phyloP scores from a whole-genome alignment of 176 grass and related monocot species.

The Avena atlantica region DNA sequence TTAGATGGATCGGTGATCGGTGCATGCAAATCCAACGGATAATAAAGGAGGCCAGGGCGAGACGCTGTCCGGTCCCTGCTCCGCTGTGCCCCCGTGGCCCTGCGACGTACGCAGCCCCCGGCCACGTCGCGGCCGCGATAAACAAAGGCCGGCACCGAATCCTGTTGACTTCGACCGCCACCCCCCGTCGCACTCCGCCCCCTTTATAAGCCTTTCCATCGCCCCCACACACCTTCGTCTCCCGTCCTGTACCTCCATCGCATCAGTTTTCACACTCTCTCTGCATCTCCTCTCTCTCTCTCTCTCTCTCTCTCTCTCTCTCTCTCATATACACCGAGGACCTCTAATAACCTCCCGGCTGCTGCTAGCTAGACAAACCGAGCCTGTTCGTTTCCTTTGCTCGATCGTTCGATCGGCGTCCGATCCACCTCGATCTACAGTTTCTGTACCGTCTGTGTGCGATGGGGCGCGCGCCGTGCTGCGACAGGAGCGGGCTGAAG shows the following conservation, averaged over 20 bases:
- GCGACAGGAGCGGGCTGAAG: conserved; percentile 87
- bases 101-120: neutral
- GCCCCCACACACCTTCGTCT: conserved; percentile 36
- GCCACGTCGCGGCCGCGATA: conserved; percentile 77
- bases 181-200: neutral
- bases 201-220: conserved; percentile 66
- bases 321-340: neutral
- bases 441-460: neutral
- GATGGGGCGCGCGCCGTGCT: conserved; percentile 95
- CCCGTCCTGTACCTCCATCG: conserved; percentile 9
- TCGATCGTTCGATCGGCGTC: neutral
- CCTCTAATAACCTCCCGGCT: neutral
- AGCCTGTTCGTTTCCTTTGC: conserved; percentile 35
- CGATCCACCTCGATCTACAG: neutral
- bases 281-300: neutral
- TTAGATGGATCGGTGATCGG: neutral
- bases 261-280: conserved; percentile 1
- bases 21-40: neutral
- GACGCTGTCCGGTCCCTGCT: neutral
- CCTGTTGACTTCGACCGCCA: conserved; percentile 66
- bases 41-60: neutral
- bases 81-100: neutral
- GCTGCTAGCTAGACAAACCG: conserved; percentile 31
- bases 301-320: no score
- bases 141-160: conserved; percentile 92